phyloP scores from a whole-genome alignment of 2,329 filamentous ascomycete genomes.

The Alternaria novae-zelandiae region DNA sequence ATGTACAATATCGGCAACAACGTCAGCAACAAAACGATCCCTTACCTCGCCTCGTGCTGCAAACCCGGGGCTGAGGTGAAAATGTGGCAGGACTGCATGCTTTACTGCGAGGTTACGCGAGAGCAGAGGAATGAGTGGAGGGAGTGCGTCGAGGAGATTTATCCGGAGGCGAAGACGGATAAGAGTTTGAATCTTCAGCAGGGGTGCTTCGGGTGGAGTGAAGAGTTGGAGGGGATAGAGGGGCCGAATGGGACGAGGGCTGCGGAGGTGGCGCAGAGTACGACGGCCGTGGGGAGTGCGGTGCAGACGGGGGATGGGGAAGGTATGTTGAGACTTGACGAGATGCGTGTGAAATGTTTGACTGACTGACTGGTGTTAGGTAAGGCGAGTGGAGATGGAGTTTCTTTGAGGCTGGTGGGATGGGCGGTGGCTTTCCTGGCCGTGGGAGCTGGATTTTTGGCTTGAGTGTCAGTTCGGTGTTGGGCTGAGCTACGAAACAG shows the following conservation, averaged over 20 bases:
- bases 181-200: not conserved
- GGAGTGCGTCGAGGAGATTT: not conserved
- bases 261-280: not conserved
- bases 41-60: not conserved
- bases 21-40: not conserved
- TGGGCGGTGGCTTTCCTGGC: not conserved
- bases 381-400: not conserved
- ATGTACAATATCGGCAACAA: fast-evolving
- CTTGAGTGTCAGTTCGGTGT: not conserved
- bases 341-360: not conserved
- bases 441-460: not conserved
- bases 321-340: not conserved
- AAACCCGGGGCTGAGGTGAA: not conserved
- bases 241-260: not conserved
- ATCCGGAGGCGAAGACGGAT: not conserved
- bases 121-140: not conserved
- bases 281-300: not conserved
- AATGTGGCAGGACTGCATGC: not conserved
- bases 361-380: not conserved
- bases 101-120: not conserved
- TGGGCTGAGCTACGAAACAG: not conserved
- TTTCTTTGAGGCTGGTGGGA: not conserved
- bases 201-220: not conserved
- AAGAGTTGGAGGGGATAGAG: not conserved
- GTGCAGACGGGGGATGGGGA: not conserved